Percentiles rank a stretch among this genome's conserved stretches.
phyloP scores from a whole-genome alignment of 106 monocot species.

The Iris macrosiphon region DNA sequence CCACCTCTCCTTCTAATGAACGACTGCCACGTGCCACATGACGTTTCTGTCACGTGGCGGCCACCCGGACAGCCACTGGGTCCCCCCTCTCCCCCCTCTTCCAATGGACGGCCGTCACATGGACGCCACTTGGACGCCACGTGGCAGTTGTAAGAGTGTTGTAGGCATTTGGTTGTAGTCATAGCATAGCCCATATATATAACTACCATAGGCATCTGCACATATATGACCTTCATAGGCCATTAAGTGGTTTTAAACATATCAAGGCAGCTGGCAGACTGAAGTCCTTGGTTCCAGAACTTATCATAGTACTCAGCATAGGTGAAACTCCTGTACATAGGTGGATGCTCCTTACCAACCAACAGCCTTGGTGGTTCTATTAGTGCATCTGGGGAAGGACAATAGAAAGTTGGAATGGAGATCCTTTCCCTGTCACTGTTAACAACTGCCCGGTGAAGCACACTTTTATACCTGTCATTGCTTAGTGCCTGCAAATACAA shows the following conservation, averaged over 20 bases:
- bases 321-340: conserved; percentile 10
- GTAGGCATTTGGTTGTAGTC: too few relatives aligned
- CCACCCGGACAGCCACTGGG: too few relatives aligned
- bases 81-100: too few relatives aligned
- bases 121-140: too few relatives aligned
- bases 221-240: too few relatives aligned
- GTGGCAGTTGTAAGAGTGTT: too few relatives aligned
- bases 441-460: conserved; percentile 14
- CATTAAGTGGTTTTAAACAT: conserved; percentile 5
- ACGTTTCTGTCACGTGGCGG: too few relatives aligned
- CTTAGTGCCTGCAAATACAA: conserved; percentile 18
- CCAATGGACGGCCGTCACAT: too few relatives aligned
- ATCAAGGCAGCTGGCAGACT: conserved; percentile 7
- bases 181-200: too few relatives aligned
- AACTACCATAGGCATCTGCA: too few relatives aligned
- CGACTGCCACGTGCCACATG: too few relatives aligned
- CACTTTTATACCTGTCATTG: conserved; percentile 17
- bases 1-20: too few relatives aligned
- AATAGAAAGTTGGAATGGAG: conserved; percentile 17
- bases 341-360: neutral
- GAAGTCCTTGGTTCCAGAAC: conserved; percentile 16
- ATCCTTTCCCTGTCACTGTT: conserved; percentile 9
- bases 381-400: conserved; percentile 6
- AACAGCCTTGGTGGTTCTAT: neutral
- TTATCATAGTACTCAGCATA: conserved; percentile 9